A percentile compares a stretch with the other conserved stretches of the same genome.
These are phyloP conservation scores for Colletotrichum tanaceti DNA, from an alignment of 2,329 filamentous ascomycete species.

Conservation along the genomic window DNA sequence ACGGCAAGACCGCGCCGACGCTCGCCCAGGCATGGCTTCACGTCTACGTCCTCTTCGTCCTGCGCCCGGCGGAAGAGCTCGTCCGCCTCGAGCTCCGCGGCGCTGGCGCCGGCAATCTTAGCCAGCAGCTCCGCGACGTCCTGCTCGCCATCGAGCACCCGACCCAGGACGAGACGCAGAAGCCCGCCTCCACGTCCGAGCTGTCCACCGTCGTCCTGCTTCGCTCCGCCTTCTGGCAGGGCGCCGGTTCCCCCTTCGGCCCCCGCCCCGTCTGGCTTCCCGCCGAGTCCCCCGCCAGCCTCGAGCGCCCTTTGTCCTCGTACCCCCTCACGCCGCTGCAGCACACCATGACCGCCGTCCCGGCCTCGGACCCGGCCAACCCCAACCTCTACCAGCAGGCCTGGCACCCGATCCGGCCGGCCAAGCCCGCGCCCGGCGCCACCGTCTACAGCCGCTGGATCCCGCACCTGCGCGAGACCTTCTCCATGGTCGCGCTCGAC, in stretches of 20 bases:
- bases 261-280: constrained; percentile 72
- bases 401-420: constrained; percentile 76
- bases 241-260: constrained; percentile 75
- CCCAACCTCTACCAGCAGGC: constrained; percentile 61
- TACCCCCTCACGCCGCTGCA: constrained; percentile 63
- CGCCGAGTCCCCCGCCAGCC: constrained; percentile 54
- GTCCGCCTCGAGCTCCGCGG: constrained; percentile 61
- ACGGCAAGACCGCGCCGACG: constrained; percentile 53
- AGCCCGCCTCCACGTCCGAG: constrained; percentile 45
- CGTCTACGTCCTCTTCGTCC: constrained; percentile 63
- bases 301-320: constrained; percentile 53
- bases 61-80: constrained; percentile 60
- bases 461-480: constrained; percentile 79
- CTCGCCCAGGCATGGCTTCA: constrained; percentile 65
- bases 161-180: constrained; percentile 47
- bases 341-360: constrained; percentile 55
- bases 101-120: constrained; percentile 49
- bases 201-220: constrained; percentile 56
- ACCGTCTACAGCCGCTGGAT: constrained; percentile 84
- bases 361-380: constrained; percentile 55
- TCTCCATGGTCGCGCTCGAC: constrained; percentile 81
- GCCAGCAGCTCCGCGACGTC: constrained; percentile 58
- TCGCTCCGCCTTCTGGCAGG: constrained; percentile 75
- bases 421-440: constrained; percentile 77
- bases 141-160: constrained; percentile 64